A percentile compares a stretch with the other conserved stretches of the same genome.
Conservation (phyloP, 2,329 filamentous ascomycete species). For the Claviceps citrina region DNA sequence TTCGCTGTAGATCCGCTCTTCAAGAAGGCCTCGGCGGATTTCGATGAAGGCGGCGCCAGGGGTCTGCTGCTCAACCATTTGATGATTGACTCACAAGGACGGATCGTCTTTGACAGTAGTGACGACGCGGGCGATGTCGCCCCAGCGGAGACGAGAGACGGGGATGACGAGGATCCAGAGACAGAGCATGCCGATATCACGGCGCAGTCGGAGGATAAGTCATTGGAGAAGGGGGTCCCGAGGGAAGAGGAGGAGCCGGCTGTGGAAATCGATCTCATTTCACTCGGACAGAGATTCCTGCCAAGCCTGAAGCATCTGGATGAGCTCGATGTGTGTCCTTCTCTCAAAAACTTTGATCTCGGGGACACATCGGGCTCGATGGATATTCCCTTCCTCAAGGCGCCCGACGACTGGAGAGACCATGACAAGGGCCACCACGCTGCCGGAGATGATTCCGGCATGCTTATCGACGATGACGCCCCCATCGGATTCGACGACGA, state of each 20-base stretch:
- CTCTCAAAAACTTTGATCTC: slow-evolving; percentile 83
- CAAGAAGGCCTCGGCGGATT: slow-evolving; percentile 96
- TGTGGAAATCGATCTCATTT: slow-evolving; percentile 62
- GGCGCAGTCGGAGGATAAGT: slow-evolving; percentile 26
- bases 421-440: slow-evolving; percentile 47
- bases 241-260: slow-evolving; percentile 34
- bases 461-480: slow-evolving; percentile 78
- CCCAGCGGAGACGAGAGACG: slow-evolving; percentile 20
- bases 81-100: slow-evolving; percentile 80
- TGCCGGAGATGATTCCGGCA: slow-evolving; percentile 54
- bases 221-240: slow-evolving; percentile 27
- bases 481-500: slow-evolving; percentile 58
- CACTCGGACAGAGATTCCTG: slow-evolving; percentile 70
- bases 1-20: slow-evolving; percentile 96
- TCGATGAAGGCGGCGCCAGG: slow-evolving; percentile 94
- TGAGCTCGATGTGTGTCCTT: slow-evolving; percentile 83
- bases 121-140: slow-evolving; percentile 54
- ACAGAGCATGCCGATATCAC: slow-evolving; percentile 15
- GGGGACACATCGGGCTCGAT: slow-evolving; percentile 72
- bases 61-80: slow-evolving; percentile 88
- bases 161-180: slow-evolving; percentile 23
- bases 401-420: slow-evolving; percentile 70
- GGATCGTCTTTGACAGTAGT: slow-evolving; percentile 96
- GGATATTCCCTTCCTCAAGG: slow-evolving; percentile 84
- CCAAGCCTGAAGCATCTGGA: slow-evolving; percentile 64